Base-by-base conservation (phyloP, 345 rosid genomes). In the Boechera stricta region DNA sequence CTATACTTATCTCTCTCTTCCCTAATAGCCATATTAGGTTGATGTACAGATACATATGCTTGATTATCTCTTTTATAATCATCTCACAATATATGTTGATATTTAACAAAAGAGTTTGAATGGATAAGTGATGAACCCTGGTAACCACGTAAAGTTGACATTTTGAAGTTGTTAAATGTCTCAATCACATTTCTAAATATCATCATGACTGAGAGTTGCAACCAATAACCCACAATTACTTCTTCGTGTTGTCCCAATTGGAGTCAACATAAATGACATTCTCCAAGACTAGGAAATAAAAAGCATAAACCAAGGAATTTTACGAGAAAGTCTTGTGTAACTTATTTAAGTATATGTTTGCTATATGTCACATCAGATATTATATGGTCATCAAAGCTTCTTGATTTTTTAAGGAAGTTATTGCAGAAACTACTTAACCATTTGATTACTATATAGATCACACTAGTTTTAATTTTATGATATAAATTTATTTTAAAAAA, bases 1-100 rank as follows among this genome's bases (percentile, higher is more conserved):
- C 97, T 88, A 80, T 90, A 92, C 84, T 81, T 88, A 63, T 92
- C 97, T 75, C 61, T 72, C 71, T 71, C 65, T 77, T 68, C 80
- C 32, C 15, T 74, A 10, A 60, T 73, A 47, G 82, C 82, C 79
- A 76, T 76, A 69, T 72, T 49, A 72, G 56, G 68, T 57, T 78
- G 62, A 31, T 58, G 5, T 38, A 64, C 33, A 65, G 39, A 71
- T 55, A 57, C 61, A 65, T 57, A 36, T 5, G 62, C 45, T 56
- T 39, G 48, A 2, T 64, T 57, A 39, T 49, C 32, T 64, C 53
- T 55, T 71, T 71, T 77, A 77, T 77, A 78, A 31, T 57, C 39
- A 31, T 57, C 39, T 64, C 68, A 57, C 21, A 3, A 1, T 67
- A 52, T 41, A 76, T 54, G 49, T 62, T 54, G 41, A 70, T 9